A percentile compares a stretch with the other conserved stretches of the same genome.
These are phyloP conservation scores for Hansenula anomala DNA, from an alignment of 1,139 yeast genomes.

Conservation along the genomic window DNA sequence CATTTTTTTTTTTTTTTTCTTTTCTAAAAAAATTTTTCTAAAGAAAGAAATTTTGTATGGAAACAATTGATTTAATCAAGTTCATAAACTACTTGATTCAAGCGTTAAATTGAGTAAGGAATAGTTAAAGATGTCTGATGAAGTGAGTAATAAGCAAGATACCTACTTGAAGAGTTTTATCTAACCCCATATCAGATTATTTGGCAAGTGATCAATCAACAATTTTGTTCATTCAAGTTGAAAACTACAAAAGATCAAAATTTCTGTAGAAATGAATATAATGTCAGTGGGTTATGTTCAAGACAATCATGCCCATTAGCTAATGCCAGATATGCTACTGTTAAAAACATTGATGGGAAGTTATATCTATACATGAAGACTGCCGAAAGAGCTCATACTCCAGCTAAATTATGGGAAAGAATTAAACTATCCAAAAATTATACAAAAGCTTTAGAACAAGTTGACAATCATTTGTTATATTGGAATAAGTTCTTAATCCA, in stretches of 20 bases:
- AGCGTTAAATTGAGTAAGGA: no score
- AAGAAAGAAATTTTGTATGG: not conserved
- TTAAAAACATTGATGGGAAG: slow-evolving; percentile 82
- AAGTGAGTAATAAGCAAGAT: slow-evolving; percentile 23
- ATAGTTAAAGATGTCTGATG: slow-evolving; percentile 40
- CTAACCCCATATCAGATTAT: slow-evolving; percentile 44
- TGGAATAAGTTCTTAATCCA: slow-evolving; percentile 92
- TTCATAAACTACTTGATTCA: not conserved
- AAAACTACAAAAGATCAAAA: slow-evolving; percentile 76
- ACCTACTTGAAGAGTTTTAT: not conserved
- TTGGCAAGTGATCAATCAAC: slow-evolving; percentile 89
- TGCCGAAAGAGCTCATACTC: slow-evolving; percentile 95
- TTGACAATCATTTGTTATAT: slow-evolving; percentile 79
- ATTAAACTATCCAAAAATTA: slow-evolving; percentile 85
- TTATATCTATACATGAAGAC: slow-evolving; percentile 93
- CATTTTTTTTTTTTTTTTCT: no score
- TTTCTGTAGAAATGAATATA: slow-evolving; percentile 84
- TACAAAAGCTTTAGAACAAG: slow-evolving; percentile 78
- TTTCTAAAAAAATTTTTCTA: not conserved
- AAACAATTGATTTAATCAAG: not conserved
- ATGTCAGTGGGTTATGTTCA: slow-evolving; percentile 85
- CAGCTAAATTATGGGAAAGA: slow-evolving; percentile 91
- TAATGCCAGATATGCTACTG: slow-evolving; percentile 93
- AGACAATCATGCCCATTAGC: slow-evolving; percentile 96
- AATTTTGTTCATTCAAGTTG: slow-evolving; percentile 84